A percentile compares a stretch with the other conserved stretches of the same genome.
Evolutionary conservation across 495 filamentous ascomycete genomes (phyloP).

Genomic region (Penicillium antarcticum): DNA sequence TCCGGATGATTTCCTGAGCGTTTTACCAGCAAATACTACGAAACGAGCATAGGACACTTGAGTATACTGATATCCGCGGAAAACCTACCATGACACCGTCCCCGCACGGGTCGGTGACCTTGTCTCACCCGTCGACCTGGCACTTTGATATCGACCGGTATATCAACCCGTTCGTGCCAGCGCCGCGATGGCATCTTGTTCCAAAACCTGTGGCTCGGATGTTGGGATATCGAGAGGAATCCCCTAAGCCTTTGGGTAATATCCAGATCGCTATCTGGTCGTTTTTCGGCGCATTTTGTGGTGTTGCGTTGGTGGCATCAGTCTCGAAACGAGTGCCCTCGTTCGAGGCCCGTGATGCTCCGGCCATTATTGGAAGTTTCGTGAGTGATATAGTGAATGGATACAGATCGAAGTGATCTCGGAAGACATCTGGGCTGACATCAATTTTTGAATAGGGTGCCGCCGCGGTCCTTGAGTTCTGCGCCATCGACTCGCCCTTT

Average conservation of each 20-base stretch:
- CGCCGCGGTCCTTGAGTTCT: constrained; percentile 72
- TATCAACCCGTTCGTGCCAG: constrained; percentile 59
- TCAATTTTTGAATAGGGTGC: constrained; percentile 53
- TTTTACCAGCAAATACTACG: neutral
- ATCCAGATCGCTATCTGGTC: constrained; percentile 40
- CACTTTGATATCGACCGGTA: constrained; percentile 66
- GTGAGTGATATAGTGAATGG: constrained; percentile 20
- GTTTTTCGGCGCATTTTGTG: constrained; percentile 42
- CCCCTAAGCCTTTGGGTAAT: constrained; percentile 32
- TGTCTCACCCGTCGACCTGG: constrained; percentile 23
- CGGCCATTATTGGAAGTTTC: constrained; percentile 41
- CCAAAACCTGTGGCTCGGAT: constrained; percentile 39
- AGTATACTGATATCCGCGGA: neutral
- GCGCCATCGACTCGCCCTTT: constrained; percentile 74
- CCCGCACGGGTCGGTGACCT: neutral
- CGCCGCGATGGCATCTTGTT: constrained; percentile 36
- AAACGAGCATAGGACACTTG: too few relatives aligned
- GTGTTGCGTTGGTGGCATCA: constrained; percentile 38
- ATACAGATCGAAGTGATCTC: neutral
- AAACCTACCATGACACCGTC: constrained; percentile 3
- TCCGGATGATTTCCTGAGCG: neutral
- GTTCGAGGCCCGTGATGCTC: constrained; percentile 34
- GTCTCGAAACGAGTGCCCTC: constrained; percentile 38
- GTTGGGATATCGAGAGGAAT: constrained; percentile 35
- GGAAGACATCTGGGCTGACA: neutral